A percentile compares a stretch with the other conserved stretches of the same genome.
phyloP scores from a whole-genome alignment of 371 early-diverging fungal species.

The Amoeboaphelidium protococcarum region DNA sequence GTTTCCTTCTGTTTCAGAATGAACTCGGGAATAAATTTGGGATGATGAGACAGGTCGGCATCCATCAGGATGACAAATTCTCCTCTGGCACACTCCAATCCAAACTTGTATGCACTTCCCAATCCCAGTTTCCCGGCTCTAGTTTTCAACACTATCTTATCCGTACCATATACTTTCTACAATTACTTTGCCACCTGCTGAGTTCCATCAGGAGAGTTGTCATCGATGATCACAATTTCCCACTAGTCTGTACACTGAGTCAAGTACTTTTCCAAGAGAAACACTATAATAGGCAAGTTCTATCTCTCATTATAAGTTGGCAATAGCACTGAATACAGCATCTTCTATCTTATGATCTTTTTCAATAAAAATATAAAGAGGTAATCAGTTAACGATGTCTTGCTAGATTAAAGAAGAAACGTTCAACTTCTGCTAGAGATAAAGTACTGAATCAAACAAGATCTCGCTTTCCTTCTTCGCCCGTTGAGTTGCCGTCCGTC shows the following conservation, averaged over 20 bases:
- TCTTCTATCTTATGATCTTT: neutral
- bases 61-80: slow-evolving; percentile 94
- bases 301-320: slow-evolving; percentile 98
- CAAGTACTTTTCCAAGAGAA: slow-evolving; percentile 67
- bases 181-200: slow-evolving; percentile 71
- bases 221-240: slow-evolving; percentile 95
- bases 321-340: slow-evolving; percentile 59
- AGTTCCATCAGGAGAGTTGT: slow-evolving; percentile 95
- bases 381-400: too few species aligned
- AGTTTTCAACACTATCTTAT: slow-evolving; percentile 55
- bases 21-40: slow-evolving; percentile 88
- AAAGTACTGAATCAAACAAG: too few species aligned
- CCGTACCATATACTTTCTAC: slow-evolving; percentile 52
- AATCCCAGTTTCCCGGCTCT: slow-evolving; percentile 90
- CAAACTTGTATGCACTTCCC: slow-evolving; percentile 75
- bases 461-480: too few species aligned
- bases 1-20: slow-evolving; percentile 22
- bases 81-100: slow-evolving; percentile 74
- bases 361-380: neutral
- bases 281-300: slow-evolving; percentile 80
- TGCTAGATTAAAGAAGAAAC: too few species aligned
- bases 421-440: too few species aligned
- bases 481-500: too few species aligned
- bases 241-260: slow-evolving; percentile 48
- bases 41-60: slow-evolving; percentile 97